These are phyloP conservation scores for Aureobasidium sp. DNA, from an alignment of 2,329 filamentous ascomycete species.

Conservation along the genomic window DNA sequence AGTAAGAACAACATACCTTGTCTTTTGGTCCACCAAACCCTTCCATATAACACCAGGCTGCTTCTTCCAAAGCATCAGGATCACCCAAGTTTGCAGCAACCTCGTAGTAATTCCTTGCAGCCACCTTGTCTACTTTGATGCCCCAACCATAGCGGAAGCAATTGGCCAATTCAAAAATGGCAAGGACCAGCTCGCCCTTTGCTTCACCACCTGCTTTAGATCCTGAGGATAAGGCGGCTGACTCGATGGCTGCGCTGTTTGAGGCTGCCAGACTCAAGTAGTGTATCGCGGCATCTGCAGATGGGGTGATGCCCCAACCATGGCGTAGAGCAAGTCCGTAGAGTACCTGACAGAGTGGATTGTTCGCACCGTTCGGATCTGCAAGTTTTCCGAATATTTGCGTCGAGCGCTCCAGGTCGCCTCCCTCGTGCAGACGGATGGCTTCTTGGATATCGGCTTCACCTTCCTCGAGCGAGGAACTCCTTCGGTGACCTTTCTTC, in stretches of 20 bases:
- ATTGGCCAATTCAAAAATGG: slow-evolving; percentile 91
- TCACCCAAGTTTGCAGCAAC: slow-evolving; percentile 95
- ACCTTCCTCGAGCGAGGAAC: slow-evolving; percentile 23
- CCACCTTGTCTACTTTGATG: slow-evolving; percentile 73
- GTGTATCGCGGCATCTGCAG: slow-evolving; percentile 65
- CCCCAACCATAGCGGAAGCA: slow-evolving; percentile 95
- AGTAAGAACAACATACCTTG: slow-evolving; percentile 62
- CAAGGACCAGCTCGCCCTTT: slow-evolving; percentile 91
- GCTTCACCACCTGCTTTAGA: slow-evolving; percentile 89
- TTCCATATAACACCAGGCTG: slow-evolving; percentile 89
- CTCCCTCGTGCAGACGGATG: slow-evolving; percentile 85
- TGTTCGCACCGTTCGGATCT: slow-evolving; percentile 75
- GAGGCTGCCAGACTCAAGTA: slow-evolving; percentile 84
- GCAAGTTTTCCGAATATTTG: slow-evolving; percentile 75
- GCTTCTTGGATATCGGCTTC: slow-evolving; percentile 77
- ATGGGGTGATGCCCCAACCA: slow-evolving; percentile 77
- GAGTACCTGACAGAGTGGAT: slow-evolving; percentile 88
- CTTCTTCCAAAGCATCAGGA: slow-evolving; percentile 95
- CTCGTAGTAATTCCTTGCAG: slow-evolving; percentile 89
- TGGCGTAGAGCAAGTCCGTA: slow-evolving; percentile 92
- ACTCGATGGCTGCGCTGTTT: slow-evolving; percentile 81
- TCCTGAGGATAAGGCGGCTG: slow-evolving; percentile 73
- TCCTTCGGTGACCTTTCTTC: background rate
- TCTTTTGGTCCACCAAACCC: slow-evolving; percentile 98
- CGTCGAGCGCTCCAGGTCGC: slow-evolving; percentile 72